These are phyloP conservation scores for Malbranchea cinnamomea DNA, from an alignment of 2,329 filamentous ascomycete species.

Conservation along the genomic window DNA sequence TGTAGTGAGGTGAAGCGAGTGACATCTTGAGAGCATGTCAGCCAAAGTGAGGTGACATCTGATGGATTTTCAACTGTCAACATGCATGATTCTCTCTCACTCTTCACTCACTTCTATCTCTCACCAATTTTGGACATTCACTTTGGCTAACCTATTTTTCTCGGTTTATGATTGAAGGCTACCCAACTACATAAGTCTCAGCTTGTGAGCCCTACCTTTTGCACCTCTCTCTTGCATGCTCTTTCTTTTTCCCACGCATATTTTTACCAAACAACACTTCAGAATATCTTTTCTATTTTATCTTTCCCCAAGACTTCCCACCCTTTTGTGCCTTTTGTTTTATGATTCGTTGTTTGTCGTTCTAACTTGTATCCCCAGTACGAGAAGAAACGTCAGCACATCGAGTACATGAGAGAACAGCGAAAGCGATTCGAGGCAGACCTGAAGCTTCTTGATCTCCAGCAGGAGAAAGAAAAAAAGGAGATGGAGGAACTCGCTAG, in stretches of 20 bases:
- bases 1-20: not conserved
- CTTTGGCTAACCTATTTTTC: slow-evolving; percentile 6
- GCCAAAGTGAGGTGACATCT: slow-evolving; percentile 5
- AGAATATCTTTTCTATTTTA: slow-evolving; percentile 8
- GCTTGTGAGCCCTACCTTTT: slow-evolving; percentile 12
- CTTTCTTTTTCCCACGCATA: not conserved
- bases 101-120: not conserved
- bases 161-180: slow-evolving; percentile 10
- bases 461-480: slow-evolving; percentile 67
- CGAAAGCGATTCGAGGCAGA: slow-evolving; percentile 81
- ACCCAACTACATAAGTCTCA: slow-evolving; percentile 14
- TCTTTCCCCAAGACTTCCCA: slow-evolving; percentile 2
- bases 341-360: not conserved
- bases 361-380: slow-evolving; percentile 34
- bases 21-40: not conserved
- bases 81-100: slow-evolving; percentile 3
- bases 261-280: not conserved
- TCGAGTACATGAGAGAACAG: slow-evolving; percentile 80
- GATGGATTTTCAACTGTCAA: not conserved
- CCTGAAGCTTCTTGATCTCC: slow-evolving; percentile 76
- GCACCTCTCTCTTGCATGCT: slow-evolving; percentile 8
- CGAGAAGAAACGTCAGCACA: slow-evolving; percentile 85
- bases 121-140: slow-evolving; percentile 3
- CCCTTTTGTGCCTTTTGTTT: slow-evolving; percentile 3
- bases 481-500: slow-evolving; percentile 77